Evolutionary conservation across 495 filamentous ascomycete species (phyloP), one percentile per base, ranked within the genome.

Genomic region (Halenospora varia): DNA sequence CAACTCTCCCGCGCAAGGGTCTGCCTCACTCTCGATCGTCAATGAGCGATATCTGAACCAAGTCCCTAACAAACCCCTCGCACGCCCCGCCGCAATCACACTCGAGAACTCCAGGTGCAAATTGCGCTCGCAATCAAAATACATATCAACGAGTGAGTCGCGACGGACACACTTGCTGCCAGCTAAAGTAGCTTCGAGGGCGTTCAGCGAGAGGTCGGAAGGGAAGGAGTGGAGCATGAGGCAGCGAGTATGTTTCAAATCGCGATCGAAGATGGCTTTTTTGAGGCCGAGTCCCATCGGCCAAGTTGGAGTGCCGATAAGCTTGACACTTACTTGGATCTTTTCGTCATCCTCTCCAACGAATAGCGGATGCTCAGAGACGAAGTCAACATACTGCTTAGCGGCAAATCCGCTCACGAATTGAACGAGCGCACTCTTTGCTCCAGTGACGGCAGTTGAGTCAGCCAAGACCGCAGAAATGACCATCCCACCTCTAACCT

Each of bases 51-150:
- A 51, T 6, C 3, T 1, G 17, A 11, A 6, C 23, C 41, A 54
- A 15, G 13, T 51, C 10, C 22, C 40, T 0, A 66, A 18, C 13
- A 57, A 52, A 8, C 25, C 40, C 11, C 25, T 61, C 3, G 57
- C 60, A 24, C 4, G 20, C 15, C 50, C 53, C 0, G 63, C 56
- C 2, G 19, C 39, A 4, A n/a, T 10, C 3, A 63, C 10, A n/a
- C 39, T 51, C 2, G 60, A 54, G 57, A 62, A 66, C 10, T 66
- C 40, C n/a, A 66, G 39, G 23, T 59, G 57, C n/a, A 66, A n/a
- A 15, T 48, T 61, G 2, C 29, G 2, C 0, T 48, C 17, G 18
- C 56, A 53, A 22, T 66, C 63, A 22, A 62, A 24, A 25, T 41
- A 65, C n/a, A 62, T 50, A 11, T 65, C 59, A 3, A 57, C 9